phyloP scores from a whole-genome alignment of 2,329 filamentous ascomycete genomes.

The Aspergillus ibericus region DNA sequence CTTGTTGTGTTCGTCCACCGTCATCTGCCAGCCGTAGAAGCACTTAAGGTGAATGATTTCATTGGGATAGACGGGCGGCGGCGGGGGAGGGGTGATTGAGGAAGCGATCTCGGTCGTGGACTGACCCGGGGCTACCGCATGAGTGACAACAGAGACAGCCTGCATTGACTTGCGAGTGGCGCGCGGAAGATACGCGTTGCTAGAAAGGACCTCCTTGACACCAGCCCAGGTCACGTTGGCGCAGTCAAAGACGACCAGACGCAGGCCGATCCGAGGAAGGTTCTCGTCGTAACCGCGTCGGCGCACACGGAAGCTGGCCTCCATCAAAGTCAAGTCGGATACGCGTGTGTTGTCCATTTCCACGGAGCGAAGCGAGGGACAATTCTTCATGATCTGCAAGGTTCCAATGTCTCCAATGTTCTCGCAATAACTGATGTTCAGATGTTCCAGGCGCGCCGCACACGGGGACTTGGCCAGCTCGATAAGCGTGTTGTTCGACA shows the following conservation, averaged over 20 bases:
- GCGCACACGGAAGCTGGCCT: conserved; percentile 78
- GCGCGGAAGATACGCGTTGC: conserved; percentile 73
- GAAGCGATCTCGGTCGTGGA: conserved; percentile 22
- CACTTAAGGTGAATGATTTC: conserved; percentile 87
- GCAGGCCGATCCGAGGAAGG: conserved; percentile 63
- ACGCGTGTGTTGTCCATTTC: conserved; percentile 94
- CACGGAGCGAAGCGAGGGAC: conserved; percentile 66
- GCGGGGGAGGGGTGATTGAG: conserved; percentile 27
- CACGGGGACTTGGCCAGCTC: conserved; percentile 76
- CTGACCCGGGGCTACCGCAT: conserved; percentile 22
- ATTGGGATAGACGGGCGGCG: conserved; percentile 57
- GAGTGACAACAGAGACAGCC: conserved; percentile 36
- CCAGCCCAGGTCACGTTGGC: conserved; percentile 90
- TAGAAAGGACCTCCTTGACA: conserved; percentile 78
- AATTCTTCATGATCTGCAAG: conserved; percentile 76
- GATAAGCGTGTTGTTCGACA: conserved; percentile 74
- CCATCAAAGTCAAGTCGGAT: conserved; percentile 79
- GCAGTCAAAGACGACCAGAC: conserved; percentile 86
- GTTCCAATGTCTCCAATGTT: conserved; percentile 79
- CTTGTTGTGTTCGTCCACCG: conserved; percentile 89
- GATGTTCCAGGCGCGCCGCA: conserved; percentile 68
- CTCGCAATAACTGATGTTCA: conserved; percentile 90
- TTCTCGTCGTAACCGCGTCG: conserved; percentile 57
- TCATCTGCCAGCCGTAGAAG: conserved; percentile 94
- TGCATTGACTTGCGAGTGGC: conserved; percentile 37